A percentile compares a stretch with the other conserved stretches of the same genome.
phyloP scores from a whole-genome alignment of 2,329 filamentous ascomycete species.

The Curvularia spicifera region DNA sequence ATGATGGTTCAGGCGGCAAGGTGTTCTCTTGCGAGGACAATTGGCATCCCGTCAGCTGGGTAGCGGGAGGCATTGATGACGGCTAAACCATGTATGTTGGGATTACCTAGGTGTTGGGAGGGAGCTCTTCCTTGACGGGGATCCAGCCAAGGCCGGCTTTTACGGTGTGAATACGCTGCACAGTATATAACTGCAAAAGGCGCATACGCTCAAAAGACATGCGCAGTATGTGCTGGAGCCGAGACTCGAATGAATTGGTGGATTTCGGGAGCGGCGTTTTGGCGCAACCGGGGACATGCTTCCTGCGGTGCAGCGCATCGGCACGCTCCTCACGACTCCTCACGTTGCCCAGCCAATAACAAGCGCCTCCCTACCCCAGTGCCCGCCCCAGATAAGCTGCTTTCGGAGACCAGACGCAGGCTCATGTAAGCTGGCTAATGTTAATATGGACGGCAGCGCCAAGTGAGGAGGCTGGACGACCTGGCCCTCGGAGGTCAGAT shows the following conservation, averaged over 20 bases:
- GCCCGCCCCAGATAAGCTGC: constrained; percentile 33
- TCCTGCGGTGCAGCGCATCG: constrained; percentile 28
- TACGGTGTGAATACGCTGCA: background rate
- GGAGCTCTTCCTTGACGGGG: background rate
- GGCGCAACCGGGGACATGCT: constrained; percentile 18
- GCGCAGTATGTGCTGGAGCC: background rate
- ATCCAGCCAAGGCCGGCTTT: background rate
- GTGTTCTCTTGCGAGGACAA: constrained; percentile 43
- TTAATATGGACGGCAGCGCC: constrained; percentile 37
- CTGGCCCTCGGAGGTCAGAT: constrained; percentile 6
- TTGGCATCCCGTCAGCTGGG: constrained; percentile 32
- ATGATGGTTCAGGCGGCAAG: constrained; percentile 31
- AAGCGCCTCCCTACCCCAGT: constrained; percentile 27
- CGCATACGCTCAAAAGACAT: background rate
- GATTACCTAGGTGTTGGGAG: background rate
- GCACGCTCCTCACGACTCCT: constrained; percentile 31
- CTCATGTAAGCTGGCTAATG: constrained; percentile 47
- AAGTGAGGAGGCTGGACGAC: constrained; percentile 42
- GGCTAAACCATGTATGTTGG: background rate
- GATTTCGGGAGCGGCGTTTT: constrained; percentile 22
- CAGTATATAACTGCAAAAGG: background rate
- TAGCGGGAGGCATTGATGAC: constrained; percentile 10
- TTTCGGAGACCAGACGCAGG: constrained; percentile 35
- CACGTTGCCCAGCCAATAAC: constrained; percentile 42
- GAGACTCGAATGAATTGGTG: constrained; percentile 5